Conservation (phyloP, 257 asterid species). For the Solanum verrucosum region DNA sequence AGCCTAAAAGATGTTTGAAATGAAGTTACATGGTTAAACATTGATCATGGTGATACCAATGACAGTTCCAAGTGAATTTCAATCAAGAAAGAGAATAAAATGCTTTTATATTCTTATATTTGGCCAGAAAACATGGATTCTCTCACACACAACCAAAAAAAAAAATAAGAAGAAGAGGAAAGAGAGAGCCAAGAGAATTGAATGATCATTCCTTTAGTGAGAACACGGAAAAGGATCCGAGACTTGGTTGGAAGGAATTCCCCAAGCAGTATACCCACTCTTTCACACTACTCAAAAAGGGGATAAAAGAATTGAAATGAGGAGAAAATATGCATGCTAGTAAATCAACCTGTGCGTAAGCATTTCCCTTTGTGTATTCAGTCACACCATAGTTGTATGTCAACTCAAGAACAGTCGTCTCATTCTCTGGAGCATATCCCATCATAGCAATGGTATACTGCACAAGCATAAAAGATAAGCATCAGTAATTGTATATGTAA, state of each 20-base stretch:
- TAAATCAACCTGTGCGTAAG: slow-evolving; percentile 83
- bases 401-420: slow-evolving; percentile 79
- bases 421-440: slow-evolving; percentile 86
- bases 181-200: not conserved
- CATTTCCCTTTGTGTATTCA: slow-evolving; percentile 94
- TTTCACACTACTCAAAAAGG: not conserved
- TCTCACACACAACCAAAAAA: not conserved
- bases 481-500: not conserved
- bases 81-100: not conserved
- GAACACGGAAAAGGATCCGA: not conserved
- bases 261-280: not conserved
- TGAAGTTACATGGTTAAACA: not conserved
- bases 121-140: not conserved
- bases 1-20: not conserved
- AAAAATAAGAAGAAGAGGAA: too few species aligned
- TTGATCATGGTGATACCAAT: not conserved
- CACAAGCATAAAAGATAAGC: not conserved
- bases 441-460: slow-evolving; percentile 95
- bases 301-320: not conserved
- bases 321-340: not conserved
- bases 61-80: not conserved
- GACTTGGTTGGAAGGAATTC: not conserved
- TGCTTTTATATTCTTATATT: not conserved
- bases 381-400: slow-evolving; percentile 94
- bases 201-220: not conserved